phyloP scores from a whole-genome alignment of 495 filamentous ascomycete genomes.

The Xeromyces bisporus region DNA sequence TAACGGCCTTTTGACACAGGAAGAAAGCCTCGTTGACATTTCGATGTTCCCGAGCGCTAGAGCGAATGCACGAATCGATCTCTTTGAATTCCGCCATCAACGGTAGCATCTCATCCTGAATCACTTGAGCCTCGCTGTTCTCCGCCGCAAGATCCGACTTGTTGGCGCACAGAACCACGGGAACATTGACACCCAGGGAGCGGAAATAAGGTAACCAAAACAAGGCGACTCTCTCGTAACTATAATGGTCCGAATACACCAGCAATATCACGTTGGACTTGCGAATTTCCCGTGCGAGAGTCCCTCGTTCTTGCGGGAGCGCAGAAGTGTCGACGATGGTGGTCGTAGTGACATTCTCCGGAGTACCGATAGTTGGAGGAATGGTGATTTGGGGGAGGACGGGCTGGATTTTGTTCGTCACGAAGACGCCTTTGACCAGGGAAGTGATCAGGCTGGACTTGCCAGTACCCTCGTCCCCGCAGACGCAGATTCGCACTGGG shows the following conservation, averaged over 20 bases:
- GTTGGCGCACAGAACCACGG: constrained; percentile 91
- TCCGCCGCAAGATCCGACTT: constrained; percentile 70
- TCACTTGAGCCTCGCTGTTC: constrained; percentile 58
- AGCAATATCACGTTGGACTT: constrained; percentile 95
- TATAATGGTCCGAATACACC: constrained; percentile 95
- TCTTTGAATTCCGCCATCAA: constrained; percentile 98
- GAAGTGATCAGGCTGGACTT: constrained; percentile 38
- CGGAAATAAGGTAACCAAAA: constrained; percentile 98
- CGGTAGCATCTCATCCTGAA: constrained; percentile 94
- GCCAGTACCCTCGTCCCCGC: constrained; percentile 70
- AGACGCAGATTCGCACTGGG: constrained; percentile 83
- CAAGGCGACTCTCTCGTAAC: constrained; percentile 89
- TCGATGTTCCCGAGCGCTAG: constrained; percentile 82
- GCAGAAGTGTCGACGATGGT: constrained; percentile 95
- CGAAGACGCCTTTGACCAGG: constrained; percentile 87
- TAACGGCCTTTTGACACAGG: constrained; percentile 96
- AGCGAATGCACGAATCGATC: constrained; percentile 92
- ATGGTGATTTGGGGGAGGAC: constrained; percentile 89
- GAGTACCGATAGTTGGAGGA: constrained; percentile 70
- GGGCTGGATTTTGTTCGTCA: constrained; percentile 82
- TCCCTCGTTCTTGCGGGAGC: constrained; percentile 77
- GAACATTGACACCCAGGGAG: constrained; percentile 93
- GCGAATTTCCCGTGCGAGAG: constrained; percentile 79
- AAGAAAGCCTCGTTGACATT: constrained; percentile 97
- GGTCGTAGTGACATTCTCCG: constrained; percentile 87